Conservation (phyloP, 176 grass and related monocot genomes). For the Bothriochloa decipiens region DNA sequence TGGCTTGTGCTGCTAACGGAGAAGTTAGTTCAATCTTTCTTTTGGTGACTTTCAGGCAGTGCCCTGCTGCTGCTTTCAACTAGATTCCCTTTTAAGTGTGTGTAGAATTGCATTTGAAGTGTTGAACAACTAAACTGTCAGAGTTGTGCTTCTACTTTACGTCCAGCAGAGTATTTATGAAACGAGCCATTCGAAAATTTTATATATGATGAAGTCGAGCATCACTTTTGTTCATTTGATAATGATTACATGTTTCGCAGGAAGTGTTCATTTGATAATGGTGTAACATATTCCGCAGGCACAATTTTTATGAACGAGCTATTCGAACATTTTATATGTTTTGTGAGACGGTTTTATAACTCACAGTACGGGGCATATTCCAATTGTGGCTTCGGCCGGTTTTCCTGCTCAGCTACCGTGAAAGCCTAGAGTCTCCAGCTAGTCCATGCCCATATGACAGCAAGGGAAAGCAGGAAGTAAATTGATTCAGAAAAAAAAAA, state of each 20-base stretch:
- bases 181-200: not conserved
- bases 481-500: too few species aligned
- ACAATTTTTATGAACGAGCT: not conserved
- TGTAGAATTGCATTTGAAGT: slow-evolving; percentile 21
- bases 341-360: too few species aligned
- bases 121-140: slow-evolving; percentile 24
- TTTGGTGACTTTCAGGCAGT: slow-evolving; percentile 26
- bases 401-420: too few species aligned
- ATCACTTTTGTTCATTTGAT: not conserved
- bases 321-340: not conserved
- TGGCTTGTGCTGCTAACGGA: not conserved
- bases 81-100: not conserved
- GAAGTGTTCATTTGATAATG: not conserved
- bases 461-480: too few species aligned
- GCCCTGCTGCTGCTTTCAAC: slow-evolving; percentile 1
- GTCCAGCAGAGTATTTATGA: slow-evolving; percentile 7
- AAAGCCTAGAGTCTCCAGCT: too few species aligned
- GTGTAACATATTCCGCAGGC: not conserved
- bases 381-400: too few species aligned
- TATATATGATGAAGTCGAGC: too few species aligned
- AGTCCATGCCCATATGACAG: too few species aligned
- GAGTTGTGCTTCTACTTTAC: not conserved
- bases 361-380: too few species aligned
- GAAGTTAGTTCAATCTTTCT: slow-evolving; percentile 19
- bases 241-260: too few species aligned